A percentile compares a stretch with the other conserved stretches of the same genome.
These are phyloP conservation scores for Alternaria arborescens DNA, from an alignment of 2,329 filamentous ascomycete genomes.

Conservation along the genomic window DNA sequence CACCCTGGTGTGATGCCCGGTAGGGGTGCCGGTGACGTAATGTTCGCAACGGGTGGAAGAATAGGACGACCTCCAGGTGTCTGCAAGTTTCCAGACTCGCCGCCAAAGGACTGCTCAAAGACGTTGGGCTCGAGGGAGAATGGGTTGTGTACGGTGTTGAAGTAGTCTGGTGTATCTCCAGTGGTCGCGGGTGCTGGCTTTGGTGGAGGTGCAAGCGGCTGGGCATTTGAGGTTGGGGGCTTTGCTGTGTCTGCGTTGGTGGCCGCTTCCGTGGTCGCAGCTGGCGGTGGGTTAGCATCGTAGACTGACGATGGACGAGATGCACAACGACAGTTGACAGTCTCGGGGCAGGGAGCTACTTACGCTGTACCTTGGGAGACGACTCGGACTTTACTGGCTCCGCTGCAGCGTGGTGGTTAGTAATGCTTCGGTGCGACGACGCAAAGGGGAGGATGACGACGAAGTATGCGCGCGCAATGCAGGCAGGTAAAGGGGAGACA, in stretches of 20 bases:
- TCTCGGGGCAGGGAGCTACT: slow-evolving; percentile 22
- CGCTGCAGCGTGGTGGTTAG: slow-evolving; percentile 31
- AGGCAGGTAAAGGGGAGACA: neutral
- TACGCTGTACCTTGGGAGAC: slow-evolving; percentile 34
- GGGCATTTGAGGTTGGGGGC: slow-evolving; percentile 52
- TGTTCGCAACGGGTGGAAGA: slow-evolving; percentile 85
- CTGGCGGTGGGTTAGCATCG: slow-evolving; percentile 30
- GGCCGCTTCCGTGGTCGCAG: slow-evolving; percentile 32
- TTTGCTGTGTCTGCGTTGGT: slow-evolving; percentile 36
- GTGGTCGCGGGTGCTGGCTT: slow-evolving; percentile 54
- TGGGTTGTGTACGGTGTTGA: slow-evolving; percentile 59
- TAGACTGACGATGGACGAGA: slow-evolving; percentile 2
- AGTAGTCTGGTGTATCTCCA: slow-evolving; percentile 60
- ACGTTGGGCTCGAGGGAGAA: slow-evolving; percentile 90
- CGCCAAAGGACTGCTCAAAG: slow-evolving; percentile 91
- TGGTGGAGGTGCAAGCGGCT: slow-evolving; percentile 62
- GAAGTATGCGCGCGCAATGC: slow-evolving; percentile 21
- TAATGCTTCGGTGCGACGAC: slow-evolving; percentile 21
- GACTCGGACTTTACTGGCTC: slow-evolving; percentile 40
- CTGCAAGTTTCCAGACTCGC: slow-evolving; percentile 61
- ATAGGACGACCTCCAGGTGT: slow-evolving; percentile 78
- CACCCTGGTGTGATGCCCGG: slow-evolving; percentile 80
- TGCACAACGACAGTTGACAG: slow-evolving; percentile 10
- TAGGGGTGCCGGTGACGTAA: slow-evolving; percentile 86
- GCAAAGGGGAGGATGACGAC: slow-evolving; percentile 17